phyloP scores from a whole-genome alignment of 1,284 basidiomycete genomes.

The Melanopsichium pennsylvanicum region DNA sequence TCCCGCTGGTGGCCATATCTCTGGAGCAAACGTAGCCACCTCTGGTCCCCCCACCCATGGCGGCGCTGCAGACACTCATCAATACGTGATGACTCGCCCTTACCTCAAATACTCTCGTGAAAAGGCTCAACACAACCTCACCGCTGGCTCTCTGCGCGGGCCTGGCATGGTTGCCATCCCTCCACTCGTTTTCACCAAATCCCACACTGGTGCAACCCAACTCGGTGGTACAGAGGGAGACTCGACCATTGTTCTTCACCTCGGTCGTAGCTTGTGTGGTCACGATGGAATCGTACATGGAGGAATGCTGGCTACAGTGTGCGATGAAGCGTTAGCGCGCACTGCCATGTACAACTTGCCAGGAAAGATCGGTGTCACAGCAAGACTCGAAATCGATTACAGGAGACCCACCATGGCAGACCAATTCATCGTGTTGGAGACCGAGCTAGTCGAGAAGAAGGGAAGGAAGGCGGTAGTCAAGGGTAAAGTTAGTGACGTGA shows the following conservation, averaged over 20 bases:
- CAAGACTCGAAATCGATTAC: conserved; percentile 68
- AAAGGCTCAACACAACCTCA: conserved; percentile 78
- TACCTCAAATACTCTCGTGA: conserved; percentile 76
- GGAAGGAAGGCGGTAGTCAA: conserved; percentile 80
- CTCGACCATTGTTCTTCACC: conserved; percentile 73
- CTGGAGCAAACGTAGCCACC: conserved; percentile 23
- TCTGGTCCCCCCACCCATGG: conserved; percentile 29
- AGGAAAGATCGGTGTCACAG: conserved; percentile 90
- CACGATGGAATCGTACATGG: conserved; percentile 95
- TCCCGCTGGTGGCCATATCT: conserved; percentile 24
- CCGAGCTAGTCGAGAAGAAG: conserved; percentile 73
- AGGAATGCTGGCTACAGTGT: conserved; percentile 84
- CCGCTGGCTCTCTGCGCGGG: conserved; percentile 82
- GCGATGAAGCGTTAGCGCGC: conserved; percentile 85
- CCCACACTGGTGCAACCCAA: conserved; percentile 44
- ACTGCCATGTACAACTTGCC: conserved; percentile 74
- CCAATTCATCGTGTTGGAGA: conserved; percentile 73
- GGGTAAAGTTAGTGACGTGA: conserved; percentile 77
- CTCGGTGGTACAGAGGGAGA: conserved; percentile 60
- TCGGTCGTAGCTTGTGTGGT: conserved; percentile 83
- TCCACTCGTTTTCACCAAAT: conserved; percentile 61
- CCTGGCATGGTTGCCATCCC: conserved; percentile 68
- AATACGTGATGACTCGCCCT: conserved; percentile 71
- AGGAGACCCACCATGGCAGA: conserved; percentile 65
- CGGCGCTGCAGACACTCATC: conserved; percentile 34